These are phyloP conservation scores for Suillus alpinus DNA, from an alignment of 768 basidiomycete species.

Conservation along the genomic window DNA sequence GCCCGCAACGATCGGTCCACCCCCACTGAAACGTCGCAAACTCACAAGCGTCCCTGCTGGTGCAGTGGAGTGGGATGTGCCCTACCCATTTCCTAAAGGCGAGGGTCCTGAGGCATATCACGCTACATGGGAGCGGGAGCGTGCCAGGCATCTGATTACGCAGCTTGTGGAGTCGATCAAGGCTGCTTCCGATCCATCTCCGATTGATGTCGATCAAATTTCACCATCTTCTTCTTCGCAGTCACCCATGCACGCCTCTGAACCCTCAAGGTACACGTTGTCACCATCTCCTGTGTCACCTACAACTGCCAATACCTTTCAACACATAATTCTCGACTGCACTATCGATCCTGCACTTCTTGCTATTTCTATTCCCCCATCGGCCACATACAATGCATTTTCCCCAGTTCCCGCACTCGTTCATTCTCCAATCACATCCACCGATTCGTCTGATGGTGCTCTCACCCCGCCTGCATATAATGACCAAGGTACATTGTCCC, in stretches of 20 bases:
- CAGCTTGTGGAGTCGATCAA: constrained; percentile 63
- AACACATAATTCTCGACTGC: constrained; percentile 15
- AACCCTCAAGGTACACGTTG: not conserved
- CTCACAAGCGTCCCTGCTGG: constrained; percentile 72
- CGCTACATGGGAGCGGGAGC: constrained; percentile 61
- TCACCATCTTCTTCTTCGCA: not conserved
- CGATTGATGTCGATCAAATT: not conserved
- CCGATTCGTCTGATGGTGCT: not conserved
- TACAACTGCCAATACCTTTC: not conserved
- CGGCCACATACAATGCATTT: not conserved
- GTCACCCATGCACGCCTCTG: not conserved
- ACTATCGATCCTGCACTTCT: constrained; percentile 33
- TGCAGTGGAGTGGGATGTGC: constrained; percentile 79
- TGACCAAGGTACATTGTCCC: not conserved
- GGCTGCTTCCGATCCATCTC: constrained; percentile 33
- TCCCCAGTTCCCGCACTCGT: not conserved
- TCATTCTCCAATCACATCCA: constrained; percentile 5
- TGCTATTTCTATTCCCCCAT: constrained; percentile 22
- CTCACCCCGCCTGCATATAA: not conserved
- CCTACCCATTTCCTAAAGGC: constrained; percentile 70
- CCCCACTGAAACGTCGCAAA: constrained; percentile 56
- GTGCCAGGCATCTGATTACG: constrained; percentile 57
- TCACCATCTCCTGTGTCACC: not conserved
- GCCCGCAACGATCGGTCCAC: constrained; percentile 1
- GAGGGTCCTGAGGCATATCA: constrained; percentile 70